Percentiles rank a stretch among this genome's conserved stretches.
Evolutionary conservation across 495 filamentous ascomycete species (phyloP).

Genomic region (Penicillium daleae): DNA sequence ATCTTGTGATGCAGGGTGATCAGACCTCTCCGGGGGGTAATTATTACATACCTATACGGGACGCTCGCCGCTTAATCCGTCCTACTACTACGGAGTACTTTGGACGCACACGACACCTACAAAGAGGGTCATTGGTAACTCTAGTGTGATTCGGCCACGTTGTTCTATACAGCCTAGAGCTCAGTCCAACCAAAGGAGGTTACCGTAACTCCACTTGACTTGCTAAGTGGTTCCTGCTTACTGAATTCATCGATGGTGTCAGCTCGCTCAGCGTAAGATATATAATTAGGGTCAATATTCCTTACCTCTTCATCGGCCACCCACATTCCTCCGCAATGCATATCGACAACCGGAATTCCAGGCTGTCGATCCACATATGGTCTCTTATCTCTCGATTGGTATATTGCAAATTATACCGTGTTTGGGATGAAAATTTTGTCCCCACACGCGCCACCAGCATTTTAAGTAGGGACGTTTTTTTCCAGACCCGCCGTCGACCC

Average conservation of each 20-base stretch:
- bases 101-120: slow-evolving; percentile 11
- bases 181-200: background rate
- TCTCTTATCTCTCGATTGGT: background rate
- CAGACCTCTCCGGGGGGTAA: slow-evolving; percentile 13
- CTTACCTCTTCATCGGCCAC: background rate
- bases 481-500: slow-evolving; percentile 8
- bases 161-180: background rate
- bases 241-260: too few relatives aligned
- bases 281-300: background rate
- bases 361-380: slow-evolving; percentile 13
- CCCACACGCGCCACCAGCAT: background rate
- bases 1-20: slow-evolving; percentile 15
- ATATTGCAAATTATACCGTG: background rate
- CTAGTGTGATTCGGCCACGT: slow-evolving; percentile 13
- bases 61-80: background rate
- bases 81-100: too few relatives aligned
- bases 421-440: background rate
- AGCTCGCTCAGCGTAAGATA: background rate
- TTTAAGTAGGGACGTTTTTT: slow-evolving; percentile 1
- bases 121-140: background rate
- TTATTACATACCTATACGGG: slow-evolving; percentile 6
- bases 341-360: slow-evolving; percentile 10
- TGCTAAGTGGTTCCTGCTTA: too few relatives aligned
- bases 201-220: too few relatives aligned
- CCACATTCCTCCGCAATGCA: background rate